Conservation (phyloP, 148 eudicot species). For the Selenicereus undatus region DNA sequence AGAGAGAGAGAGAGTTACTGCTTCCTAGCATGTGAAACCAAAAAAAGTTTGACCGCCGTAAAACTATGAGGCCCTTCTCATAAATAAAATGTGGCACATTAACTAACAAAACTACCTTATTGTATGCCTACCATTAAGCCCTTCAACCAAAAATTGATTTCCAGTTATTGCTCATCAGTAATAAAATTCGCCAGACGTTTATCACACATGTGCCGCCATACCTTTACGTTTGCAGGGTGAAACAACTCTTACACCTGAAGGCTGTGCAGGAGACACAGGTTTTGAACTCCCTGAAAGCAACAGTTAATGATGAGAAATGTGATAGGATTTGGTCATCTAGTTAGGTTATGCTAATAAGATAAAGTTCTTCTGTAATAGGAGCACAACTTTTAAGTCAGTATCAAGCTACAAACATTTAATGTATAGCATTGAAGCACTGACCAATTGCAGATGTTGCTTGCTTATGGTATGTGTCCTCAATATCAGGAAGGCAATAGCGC, state of each 20-base stretch:
- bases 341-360: neutral
- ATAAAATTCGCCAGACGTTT: too few relatives aligned
- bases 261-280: conserved; percentile 14
- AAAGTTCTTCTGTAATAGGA: neutral
- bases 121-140: too few relatives aligned
- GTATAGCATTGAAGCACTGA: conserved; percentile 27
- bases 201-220: neutral
- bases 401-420: neutral
- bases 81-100: too few relatives aligned
- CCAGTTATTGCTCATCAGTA: too few relatives aligned
- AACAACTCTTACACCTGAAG: conserved; percentile 14
- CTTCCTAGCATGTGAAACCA: neutral
- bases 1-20: neutral
- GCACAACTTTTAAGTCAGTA: neutral
- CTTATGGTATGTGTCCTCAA: conserved; percentile 67
- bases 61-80: too few relatives aligned
- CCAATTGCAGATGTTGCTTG: conserved; percentile 37
- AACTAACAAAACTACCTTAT: too few relatives aligned
- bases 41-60: too few relatives aligned
- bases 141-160: too few relatives aligned
- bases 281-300: conserved; percentile 24
- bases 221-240: conserved; percentile 23
- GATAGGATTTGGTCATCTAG: neutral
- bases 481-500: conserved; percentile 47
- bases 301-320: neutral